Evolutionary conservation across 768 basidiomycete genomes (phyloP), one percentile per base, ranked within the genome.

Genomic region (Rossbeevera mucosa): DNA sequence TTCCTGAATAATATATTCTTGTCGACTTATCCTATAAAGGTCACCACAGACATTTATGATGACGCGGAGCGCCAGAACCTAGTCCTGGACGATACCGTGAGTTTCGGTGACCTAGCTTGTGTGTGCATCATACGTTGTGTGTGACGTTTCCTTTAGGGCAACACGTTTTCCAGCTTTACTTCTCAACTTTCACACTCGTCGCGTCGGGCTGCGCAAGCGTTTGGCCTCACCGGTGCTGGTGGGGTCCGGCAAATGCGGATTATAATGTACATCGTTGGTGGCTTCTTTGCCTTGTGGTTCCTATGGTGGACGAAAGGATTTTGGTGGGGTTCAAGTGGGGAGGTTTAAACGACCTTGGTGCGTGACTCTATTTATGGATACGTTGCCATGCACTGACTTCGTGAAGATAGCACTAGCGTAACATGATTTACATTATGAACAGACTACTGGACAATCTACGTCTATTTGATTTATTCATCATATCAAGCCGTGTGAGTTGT

Each of bases 41-140:
- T 94, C n/a, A 93, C 91, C 12, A 87, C 82, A 2, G 91, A 94
- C 71, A 91, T 94, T 33, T 77, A 94, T 64, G 80, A 82, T 55
- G 91, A 93, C 61, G 85, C 85, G 1, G 91, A 94, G 69, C 74
- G 84, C 9, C 91, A 93, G 71, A 92, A 93, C 61, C 63, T 79
- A 3, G 80, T 86, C 49, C 73, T 94, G 22, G 89, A 93, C 60
- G 81, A 86, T 33, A 83, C 89, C 3, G 90, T 90, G 54, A 56
- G 85, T 66, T 22, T 18, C 12, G 36, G 24, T n/a, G 33, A 7
- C 26, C 7, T n/a, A 50, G 13, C 18, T 14, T 47, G 7, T 33
- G 7, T 33, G 44, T 29, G 14, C 44, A 3, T 36, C 9, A 6
- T 44, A 21, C 47, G 3, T 51, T 16, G 26, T 44, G 43, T 16